Evolutionary conservation across 306 rosid genomes (phyloP), one percentile per base, ranked within the genome.

Genomic region (Gastrolobium bilobum): DNA sequence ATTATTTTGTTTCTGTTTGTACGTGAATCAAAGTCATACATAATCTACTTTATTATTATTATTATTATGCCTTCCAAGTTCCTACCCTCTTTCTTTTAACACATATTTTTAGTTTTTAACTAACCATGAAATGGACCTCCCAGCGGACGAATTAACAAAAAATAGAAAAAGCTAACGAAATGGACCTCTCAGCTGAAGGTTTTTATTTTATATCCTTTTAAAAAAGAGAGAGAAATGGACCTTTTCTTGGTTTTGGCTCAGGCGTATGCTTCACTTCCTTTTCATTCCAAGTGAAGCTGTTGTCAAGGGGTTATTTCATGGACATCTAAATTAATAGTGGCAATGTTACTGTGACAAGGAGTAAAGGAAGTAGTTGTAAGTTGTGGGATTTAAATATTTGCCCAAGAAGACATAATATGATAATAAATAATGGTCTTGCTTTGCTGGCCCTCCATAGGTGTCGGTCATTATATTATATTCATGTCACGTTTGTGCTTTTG

Each of bases 11-110:
- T 30, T 51, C 40, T 51, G 56, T 62, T 66, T 74, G 82, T 84
- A 56, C 81, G 86, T 81, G 86, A 86, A 83, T 81, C 85, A 79
- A 44, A 47, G 68, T 78, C 84, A 68, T 73, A 73, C 86, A 39
- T 61, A 79, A 38, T 62, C 84, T 68, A 78, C 78, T 73, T 37
- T 66, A 46, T 57, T 56, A 56, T 54, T 44, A 77, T 64, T n/a
- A 38, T 50, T 31, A 30, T 4, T 42, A 26, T 53, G 51, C 14
- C 59, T 61, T 46, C 20, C 73, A 43, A 72, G 13, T 72, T 66
- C 76, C 68, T 59, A 57, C 65, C 52, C 20, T 31, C 40, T 56
- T 57, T 51, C 50, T 57, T 14, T 50, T 29, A 35, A 26, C 52
- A 26, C 30, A 1, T 58, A 30, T 5, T 10, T 68, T 39, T 0